Evolutionary conservation across 495 filamentous ascomycete species (phyloP), one percentile per base, ranked within the genome.

Genomic region (Umbilicaria muhlenbergii): DNA sequence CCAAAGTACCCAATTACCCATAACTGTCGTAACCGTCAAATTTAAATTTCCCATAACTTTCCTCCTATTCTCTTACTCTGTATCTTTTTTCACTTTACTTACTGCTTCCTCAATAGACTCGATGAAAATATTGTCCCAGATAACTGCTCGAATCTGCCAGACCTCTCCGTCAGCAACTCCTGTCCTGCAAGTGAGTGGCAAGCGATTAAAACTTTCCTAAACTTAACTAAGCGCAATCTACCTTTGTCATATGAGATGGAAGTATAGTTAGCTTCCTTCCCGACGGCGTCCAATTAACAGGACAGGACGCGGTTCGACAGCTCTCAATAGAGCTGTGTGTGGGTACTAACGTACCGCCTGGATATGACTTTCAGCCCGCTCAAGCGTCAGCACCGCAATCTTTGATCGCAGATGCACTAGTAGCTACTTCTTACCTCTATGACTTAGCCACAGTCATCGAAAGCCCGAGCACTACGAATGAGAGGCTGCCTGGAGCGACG

Each of bases 111-210:
- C 19, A 21, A 21, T 21, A 21, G 19, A 21, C 19, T 21, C 19
- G 19, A 21, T 21, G 19, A 21, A 21, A 21, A 2, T 21, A 21
- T 21, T 21, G 19, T 21, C 19, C 19, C 19, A 21, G 19, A 21
- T 21, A 2, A 21, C 19, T 21, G 36, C 36, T 38, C 15, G 15
- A 38, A 38, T 38, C 2, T 14, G 19, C 14, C 36, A 19, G 36
- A 38, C 19, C 5, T 38, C 19, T 38, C 19, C 36, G n/a, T 38
- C 13, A 38, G 19, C 19, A 42, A 32, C n/a, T 18, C 17, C 12
- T 47, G 40, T 15, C 45, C 45, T 6, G 34, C 45, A 7, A 38
- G 35, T 33, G 39, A 42, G 14, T 47, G 45, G 45, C 17, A 47
- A 31, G 17, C 39, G 17, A 19, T 47, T 37, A 32, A 35, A 3